Evolutionary conservation across 345 rosid species (phyloP).

Genomic region (Eucalyptus albens): DNA sequence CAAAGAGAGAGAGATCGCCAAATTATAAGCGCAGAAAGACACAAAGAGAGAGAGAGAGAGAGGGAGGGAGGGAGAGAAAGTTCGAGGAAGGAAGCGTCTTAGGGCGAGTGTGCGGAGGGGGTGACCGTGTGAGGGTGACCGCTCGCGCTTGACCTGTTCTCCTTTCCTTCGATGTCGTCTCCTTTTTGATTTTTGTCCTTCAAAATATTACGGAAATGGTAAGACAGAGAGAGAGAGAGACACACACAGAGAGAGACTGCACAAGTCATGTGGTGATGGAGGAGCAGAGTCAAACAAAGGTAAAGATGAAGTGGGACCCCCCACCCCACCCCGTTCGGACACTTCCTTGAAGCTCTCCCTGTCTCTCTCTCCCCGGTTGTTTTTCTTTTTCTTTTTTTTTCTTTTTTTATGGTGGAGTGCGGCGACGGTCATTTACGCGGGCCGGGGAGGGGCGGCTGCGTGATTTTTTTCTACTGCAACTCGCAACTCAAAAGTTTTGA

Average conservation of each 20-base stretch:
- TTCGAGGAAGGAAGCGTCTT: not conserved
- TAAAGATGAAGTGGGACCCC: not conserved
- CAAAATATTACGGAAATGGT: not conserved
- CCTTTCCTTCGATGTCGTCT: not conserved
- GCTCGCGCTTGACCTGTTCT: not conserved
- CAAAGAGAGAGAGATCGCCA: not conserved
- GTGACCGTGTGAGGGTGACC: not conserved
- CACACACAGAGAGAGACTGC: no score
- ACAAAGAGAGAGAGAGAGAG: not conserved
- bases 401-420: not conserved
- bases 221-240: not conserved
- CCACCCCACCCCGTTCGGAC: not conserved
- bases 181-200: not conserved
- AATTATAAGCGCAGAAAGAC: not conserved
- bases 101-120: not conserved
- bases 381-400: rapidly evolving
- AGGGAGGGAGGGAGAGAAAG: not conserved
- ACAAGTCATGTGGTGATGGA: not conserved
- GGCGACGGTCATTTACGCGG: not conserved
- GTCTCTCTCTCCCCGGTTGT: no score
- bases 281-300: not conserved
- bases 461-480: not conserved
- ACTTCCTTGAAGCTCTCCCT: not conserved
- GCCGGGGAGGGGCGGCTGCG: not conserved
- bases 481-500: not conserved